These are phyloP conservation scores for Hypoxylon sp. DNA, from an alignment of 2,329 filamentous ascomycete species.

Conservation along the genomic window DNA sequence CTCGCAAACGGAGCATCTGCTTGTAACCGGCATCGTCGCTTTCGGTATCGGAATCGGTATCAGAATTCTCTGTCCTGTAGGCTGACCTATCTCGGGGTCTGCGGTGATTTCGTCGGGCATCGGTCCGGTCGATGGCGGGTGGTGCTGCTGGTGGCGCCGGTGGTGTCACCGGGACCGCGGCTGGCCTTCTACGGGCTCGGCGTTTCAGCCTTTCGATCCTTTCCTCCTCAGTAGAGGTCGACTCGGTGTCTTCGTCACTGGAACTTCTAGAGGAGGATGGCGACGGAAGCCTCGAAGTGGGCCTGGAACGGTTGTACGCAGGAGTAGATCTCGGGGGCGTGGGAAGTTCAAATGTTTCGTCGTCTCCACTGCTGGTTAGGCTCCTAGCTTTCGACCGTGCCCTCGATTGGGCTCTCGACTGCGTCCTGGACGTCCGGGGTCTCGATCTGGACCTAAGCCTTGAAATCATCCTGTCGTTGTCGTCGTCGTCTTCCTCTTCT, in stretches of 20 bases:
- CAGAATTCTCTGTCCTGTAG: conserved; percentile 21
- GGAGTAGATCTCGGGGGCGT: conserved; percentile 48
- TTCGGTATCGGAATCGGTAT: conserved; percentile 3
- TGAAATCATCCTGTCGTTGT: conserved; percentile 39
- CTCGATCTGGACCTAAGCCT: conserved; percentile 38
- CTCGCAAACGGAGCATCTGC: conserved; percentile 29
- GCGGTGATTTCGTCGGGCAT: conserved; percentile 24
- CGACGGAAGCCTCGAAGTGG: conserved; percentile 48
- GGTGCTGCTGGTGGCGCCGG: conserved; percentile 32
- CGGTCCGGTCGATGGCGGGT: conserved; percentile 28
- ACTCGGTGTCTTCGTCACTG: conserved; percentile 51
- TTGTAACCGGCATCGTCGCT: conserved; percentile 27
- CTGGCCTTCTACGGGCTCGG: conserved; percentile 35
- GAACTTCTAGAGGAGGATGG: conserved; percentile 50
- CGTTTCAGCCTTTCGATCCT: conserved; percentile 41
- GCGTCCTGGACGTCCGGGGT: conserved; percentile 22
- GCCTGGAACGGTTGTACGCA: conserved; percentile 51
- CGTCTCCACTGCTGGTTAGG: conserved; percentile 30
- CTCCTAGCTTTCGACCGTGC: conserved; percentile 26
- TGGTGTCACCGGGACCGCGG: conserved; percentile 33
- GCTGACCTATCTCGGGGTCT: conserved; percentile 26
- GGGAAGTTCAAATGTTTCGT: conserved; percentile 33
- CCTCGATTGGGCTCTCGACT: not conserved
- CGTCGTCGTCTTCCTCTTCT: conserved; percentile 40
- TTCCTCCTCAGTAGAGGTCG: conserved; percentile 48